Conservation (phyloP, 73 alveolate species). For the Paramecium caudatum region DNA sequence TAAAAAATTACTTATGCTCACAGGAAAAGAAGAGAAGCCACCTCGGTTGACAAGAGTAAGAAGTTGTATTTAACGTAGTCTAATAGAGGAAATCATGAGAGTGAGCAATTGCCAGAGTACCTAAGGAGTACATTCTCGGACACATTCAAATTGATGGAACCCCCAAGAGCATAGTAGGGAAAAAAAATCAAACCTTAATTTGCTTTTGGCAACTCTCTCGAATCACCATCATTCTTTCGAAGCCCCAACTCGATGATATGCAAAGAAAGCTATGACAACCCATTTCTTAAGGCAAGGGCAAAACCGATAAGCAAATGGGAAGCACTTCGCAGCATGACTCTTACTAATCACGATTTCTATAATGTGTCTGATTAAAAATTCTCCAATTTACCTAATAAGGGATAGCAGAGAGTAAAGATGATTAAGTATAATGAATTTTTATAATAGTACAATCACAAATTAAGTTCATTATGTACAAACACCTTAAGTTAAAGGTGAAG, state of each 20-base stretch:
- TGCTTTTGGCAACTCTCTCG: conserved; percentile 59
- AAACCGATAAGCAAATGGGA: conserved; percentile 14
- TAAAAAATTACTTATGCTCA: too few species aligned
- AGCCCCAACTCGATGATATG: conserved; percentile 34
- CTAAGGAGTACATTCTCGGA: conserved; percentile 50
- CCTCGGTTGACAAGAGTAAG: conserved; percentile 16
- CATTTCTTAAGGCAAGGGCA: background rate
- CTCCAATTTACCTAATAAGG: background rate
- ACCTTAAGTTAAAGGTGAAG: conserved; percentile 23
- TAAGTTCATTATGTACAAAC: conserved; percentile 17
- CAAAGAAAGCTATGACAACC: conserved; percentile 46
- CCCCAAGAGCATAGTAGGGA: background rate
- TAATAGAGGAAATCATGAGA: conserved; percentile 22
- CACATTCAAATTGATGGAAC: background rate
- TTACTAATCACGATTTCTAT: conserved; percentile 38
- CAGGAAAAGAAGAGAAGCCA: conserved; percentile 59
- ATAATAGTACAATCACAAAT: conserved; percentile 29
- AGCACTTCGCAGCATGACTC: conserved; percentile 29
- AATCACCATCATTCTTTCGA: conserved; percentile 37
- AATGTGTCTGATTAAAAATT: conserved; percentile 47
- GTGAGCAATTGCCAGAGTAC: conserved; percentile 38
- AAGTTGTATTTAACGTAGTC: background rate
- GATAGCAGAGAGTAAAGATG: background rate
- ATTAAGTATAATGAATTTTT: background rate
- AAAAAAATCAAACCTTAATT: conserved; percentile 46